Base-by-base conservation (phyloP, 2,329 filamentous ascomycete genomes). In the Cordyceps tenuipes region DNA sequence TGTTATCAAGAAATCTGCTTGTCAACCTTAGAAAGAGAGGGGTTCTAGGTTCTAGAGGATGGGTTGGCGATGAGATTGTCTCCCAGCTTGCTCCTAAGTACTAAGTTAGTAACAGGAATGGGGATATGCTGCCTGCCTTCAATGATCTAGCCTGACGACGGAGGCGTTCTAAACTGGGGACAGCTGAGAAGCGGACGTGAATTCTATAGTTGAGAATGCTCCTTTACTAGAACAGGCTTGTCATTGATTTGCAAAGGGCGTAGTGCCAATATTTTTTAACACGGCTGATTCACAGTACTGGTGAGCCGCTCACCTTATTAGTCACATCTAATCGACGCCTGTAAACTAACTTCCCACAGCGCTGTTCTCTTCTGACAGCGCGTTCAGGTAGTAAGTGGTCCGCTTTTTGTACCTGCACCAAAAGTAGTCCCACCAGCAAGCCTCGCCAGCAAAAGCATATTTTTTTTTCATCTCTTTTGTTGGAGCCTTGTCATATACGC, bases 141-240 rank as follows among this genome's bases (percentile, higher is more conserved):
- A 29, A 29, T 29, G 29, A 48, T 29, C 48, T 58, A 19, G 9
- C 34, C 12, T 5, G 54, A 56, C 21, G 31, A 34, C 13, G 41
- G 53, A 39, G 19, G 53, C 53, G 26, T 29, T 55, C 17, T 26
- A n/a, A 26, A 31, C 54, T 49, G 54, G 54, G 54, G 54, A 34
- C 41, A 57, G 54, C 54, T 57, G 54, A 49, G 49, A 57, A 57
- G 7, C 9, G 13, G 29, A 17, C 57, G 57, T 59, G 57, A 59
- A 59, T 39, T 59, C 5, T 39, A 12, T 8, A 10, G 13, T 49
- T 8, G 21, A 19, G 12, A 29, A 13, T 52, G 39, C n/a, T 26
- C 39, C 39, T 46, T 19, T 9, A 26, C 12, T 21, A 10, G 39
- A 59, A 59, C 57, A 21, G 21, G 21, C 10, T 44, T 23, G 46